phyloP scores from a whole-genome alignment of 192 early-diverging fungal genomes.

The Linnemannia zychae region DNA sequence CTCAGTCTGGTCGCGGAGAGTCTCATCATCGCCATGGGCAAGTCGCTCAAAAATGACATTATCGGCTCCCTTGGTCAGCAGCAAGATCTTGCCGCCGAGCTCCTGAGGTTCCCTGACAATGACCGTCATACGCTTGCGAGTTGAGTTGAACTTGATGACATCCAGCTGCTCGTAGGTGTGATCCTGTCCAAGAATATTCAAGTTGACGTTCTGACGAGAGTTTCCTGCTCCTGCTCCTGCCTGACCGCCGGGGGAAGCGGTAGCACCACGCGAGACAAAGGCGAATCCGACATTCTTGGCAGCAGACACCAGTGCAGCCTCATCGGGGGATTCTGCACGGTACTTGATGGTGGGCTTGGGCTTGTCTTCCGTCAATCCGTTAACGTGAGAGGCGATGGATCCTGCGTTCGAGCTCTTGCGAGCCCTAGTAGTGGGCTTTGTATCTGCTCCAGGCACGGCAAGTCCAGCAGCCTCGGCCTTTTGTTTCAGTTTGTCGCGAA shows the following conservation, averaged over 20 bases:
- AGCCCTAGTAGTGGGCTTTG: slow-evolving; percentile 41
- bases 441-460: slow-evolving; percentile 31
- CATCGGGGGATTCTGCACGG: slow-evolving; percentile 87
- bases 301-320: slow-evolving; percentile 84
- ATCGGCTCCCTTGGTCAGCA: slow-evolving; percentile 97
- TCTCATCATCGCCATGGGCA: slow-evolving; percentile 55
- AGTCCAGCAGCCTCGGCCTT: slow-evolving; percentile 57
- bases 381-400: neutral
- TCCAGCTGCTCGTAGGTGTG: slow-evolving; percentile 84
- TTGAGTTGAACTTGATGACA: slow-evolving; percentile 95
- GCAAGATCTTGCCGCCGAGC: slow-evolving; percentile 85
- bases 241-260: slow-evolving; percentile 23
- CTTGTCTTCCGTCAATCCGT: neutral
- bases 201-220: slow-evolving; percentile 61
- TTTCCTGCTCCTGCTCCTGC: neutral
- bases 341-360: slow-evolving; percentile 59
- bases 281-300: slow-evolving; percentile 85
- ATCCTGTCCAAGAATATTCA: slow-evolving; percentile 79
- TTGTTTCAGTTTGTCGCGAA: slow-evolving; percentile 43
- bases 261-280: slow-evolving; percentile 66
- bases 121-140: slow-evolving; percentile 95
- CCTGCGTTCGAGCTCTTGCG: slow-evolving; percentile 44
- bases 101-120: slow-evolving; percentile 82
- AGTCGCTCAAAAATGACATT: slow-evolving; percentile 94
- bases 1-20: slow-evolving; percentile 69